Percentiles rank a stretch among this genome's conserved stretches.
Conservation (phyloP, 1,284 basidiomycete species). For the Coniferiporia weirii region DNA sequence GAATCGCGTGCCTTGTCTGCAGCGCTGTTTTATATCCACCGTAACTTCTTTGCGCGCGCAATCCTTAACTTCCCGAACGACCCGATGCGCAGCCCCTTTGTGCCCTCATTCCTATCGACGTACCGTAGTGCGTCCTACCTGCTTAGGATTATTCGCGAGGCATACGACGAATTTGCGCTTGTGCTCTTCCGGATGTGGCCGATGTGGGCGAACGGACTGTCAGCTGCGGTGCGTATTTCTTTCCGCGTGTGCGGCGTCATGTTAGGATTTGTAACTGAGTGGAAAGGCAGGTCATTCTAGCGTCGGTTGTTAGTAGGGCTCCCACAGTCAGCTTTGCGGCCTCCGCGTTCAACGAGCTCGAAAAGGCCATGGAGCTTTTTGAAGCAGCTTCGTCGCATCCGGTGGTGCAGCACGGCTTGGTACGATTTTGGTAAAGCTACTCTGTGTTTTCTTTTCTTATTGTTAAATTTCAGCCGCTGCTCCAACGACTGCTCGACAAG, state of each 20-base stretch:
- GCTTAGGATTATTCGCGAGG: neutral
- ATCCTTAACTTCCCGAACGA: conserved; percentile 18
- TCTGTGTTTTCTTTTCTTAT: neutral
- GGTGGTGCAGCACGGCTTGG: conserved; percentile 7
- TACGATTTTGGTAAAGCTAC: neutral
- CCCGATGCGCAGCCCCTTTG: conserved; percentile 20
- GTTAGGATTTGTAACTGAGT: too few species aligned
- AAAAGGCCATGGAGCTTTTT: conserved; percentile 9
- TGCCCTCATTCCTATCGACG: conserved; percentile 19
- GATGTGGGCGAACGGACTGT: conserved; percentile 4
- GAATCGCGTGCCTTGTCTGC: neutral
- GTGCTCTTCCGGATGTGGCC: conserved; percentile 9
- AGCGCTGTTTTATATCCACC: conserved; percentile 17
- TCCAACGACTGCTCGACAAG: conserved; percentile 5
- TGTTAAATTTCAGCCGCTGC: neutral
- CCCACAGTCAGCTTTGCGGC: conserved; percentile 17
- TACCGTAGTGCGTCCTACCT: conserved; percentile 15
- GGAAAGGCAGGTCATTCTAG: conserved; percentile 16
- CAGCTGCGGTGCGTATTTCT: conserved; percentile 2
- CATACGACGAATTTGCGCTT: neutral
- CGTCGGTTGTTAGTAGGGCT: conserved; percentile 18
- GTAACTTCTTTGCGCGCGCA: conserved; percentile 21
- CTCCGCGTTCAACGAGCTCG: conserved; percentile 18
- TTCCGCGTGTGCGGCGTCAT: neutral
- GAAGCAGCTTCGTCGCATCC: neutral